Evolutionary conservation across 2,329 filamentous ascomycete genomes (phyloP), one percentile per base, ranked within the genome.

Genomic region (Akanthomyces dipterigenus): DNA sequence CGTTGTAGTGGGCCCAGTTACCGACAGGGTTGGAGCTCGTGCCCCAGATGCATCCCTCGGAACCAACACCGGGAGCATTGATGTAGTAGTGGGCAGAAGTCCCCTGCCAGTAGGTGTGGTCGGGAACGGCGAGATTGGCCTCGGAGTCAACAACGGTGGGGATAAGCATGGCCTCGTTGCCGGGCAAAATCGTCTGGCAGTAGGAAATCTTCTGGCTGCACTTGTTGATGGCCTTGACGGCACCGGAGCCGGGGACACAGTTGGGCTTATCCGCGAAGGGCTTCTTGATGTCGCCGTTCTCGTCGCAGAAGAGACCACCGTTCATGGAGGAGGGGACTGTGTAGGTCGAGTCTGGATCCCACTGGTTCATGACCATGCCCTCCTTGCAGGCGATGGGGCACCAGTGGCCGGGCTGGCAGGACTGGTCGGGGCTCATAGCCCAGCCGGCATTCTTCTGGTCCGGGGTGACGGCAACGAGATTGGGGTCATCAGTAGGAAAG

Each of bases 161-260:
- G 68, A 92, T 92, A 66, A 92, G 78, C 89, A 93, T 93, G 63
- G 87, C 87, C 76, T 93, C 89, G 68, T 91, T 88, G 55, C 89
- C 89, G 20, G 89, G 89, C 63, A 92, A 75, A 16, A 91, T 87
- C 5, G 89, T 93, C 75, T 93, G 89, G 74, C 89, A 93, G 75
- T 89, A 90, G 3, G 89, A 84, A 60, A 91, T 82, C 16, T 80
- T 70, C 40, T 78, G 76, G 49, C 83, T 81, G 64, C 82, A 83
- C 66, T 87, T 86, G 77, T 91, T 93, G 63, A 85, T 78, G 40
- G 82, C 89, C 61, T 79, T 77, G 59, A 93, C 80, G 8, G 84
- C 71, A 48, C 87, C 88, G 22, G 84, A 84, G 50, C 89, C 89
- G 45, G 85, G 78, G 55, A 88, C 82, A 72, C 90, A 93, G 75